phyloP scores from a whole-genome alignment of 192 early-diverging fungal species.

The Backusella parvicylindrica region DNA sequence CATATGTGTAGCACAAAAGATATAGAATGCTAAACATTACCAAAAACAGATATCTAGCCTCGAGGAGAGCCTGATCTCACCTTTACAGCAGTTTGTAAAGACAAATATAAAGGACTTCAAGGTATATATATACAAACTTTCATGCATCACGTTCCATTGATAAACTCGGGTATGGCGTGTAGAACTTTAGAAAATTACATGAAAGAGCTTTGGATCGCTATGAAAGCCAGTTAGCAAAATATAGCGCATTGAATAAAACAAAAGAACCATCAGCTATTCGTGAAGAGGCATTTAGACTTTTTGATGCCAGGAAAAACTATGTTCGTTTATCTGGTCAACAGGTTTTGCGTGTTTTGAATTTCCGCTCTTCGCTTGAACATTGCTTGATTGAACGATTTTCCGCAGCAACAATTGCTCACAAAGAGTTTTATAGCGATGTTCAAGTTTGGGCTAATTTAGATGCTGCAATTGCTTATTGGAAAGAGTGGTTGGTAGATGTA shows the following conservation, averaged over 20 bases:
- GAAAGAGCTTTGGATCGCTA: conserved; percentile 53
- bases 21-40: not conserved
- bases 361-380: conserved; percentile 51
- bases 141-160: not conserved
- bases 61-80: conserved; percentile 56
- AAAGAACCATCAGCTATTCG: conserved; percentile 65
- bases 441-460: conserved; percentile 45
- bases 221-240: conserved; percentile 60
- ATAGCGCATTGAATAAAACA: conserved; percentile 52
- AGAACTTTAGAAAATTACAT: conserved; percentile 44
- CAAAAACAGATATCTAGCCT: conserved; percentile 50
- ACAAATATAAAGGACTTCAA: conserved; percentile 70
- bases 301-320: conserved; percentile 64
- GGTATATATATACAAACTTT: conserved; percentile 30
- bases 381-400: conserved; percentile 46
- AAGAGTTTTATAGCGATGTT: conserved; percentile 37
- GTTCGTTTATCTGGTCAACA: conserved; percentile 58
- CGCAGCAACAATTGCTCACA: conserved; percentile 41
- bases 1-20: not conserved
- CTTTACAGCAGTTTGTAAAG: conserved; percentile 59
- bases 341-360: conserved; percentile 52
- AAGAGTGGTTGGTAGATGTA: conserved; percentile 38
- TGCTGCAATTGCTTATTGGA: conserved; percentile 35
- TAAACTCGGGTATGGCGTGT: not conserved
- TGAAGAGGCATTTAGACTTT: conserved; percentile 70